Base-by-base conservation (phyloP, 106 monocot genomes). In the Phalaenopsis equestris region DNA sequence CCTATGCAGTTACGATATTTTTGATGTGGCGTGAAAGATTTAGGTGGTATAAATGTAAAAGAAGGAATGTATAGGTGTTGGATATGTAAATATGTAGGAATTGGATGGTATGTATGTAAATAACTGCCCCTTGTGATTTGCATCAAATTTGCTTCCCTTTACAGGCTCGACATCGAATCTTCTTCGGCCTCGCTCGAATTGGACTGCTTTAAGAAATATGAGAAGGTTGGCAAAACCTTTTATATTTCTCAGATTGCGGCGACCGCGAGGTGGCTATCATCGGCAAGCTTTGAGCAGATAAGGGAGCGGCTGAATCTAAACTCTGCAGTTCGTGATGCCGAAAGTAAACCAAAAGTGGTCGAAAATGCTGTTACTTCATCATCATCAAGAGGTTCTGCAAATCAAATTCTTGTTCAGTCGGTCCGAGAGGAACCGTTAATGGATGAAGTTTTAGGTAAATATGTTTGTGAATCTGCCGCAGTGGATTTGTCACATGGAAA, bases 231-330 rank as follows among this genome's bases (percentile, higher is more conserved):
- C 15, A 94, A 83, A 78, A 86, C 88, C 36, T 97, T 97, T 85
- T 97, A 97, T 75, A 92, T 89, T 80, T 94, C 94, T 0, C 92
- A 97, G 82, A 76, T 90, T 72, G 94, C 92, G 18, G 90, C 87
- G 36, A 97, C 90, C 11, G 82, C 89, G 58, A 87, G 96, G 77
- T 94, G 96, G 96, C 55, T 94, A 12, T 92, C 90, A 10, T 86
- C 90, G 75, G 83, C 90, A 9, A 89, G 61, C 57, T 75, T 55
- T 42, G 76, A 82, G 42, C 87, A 94, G 80, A 92, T 94, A 76
- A 75, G 70, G 18, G 85, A 87, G 47, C 81, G 92, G 76, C 82
- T 97, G 38, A 38, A 38, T 23, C 6, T 80, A 46, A 72, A 79
- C 64, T 43, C 73, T 46, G 2, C 78, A 11, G 14, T 49, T 24